Percentiles rank a stretch among this genome's conserved stretches.
Evolutionary conservation across 768 basidiomycete species (phyloP).

Genomic region (Tylopilus sp.): DNA sequence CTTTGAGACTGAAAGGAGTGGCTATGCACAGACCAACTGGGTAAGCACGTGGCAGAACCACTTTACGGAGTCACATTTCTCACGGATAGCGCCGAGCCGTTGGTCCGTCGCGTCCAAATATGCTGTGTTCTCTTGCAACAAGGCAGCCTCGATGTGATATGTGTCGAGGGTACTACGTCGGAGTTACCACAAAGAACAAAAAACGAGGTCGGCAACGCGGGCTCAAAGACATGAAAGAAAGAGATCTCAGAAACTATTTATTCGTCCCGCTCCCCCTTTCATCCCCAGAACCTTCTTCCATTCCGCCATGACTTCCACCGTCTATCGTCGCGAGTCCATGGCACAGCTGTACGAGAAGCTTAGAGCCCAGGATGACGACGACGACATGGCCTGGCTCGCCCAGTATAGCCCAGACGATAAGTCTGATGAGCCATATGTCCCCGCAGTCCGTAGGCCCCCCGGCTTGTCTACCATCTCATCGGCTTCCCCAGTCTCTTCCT

Average conservation of each 20-base stretch:
- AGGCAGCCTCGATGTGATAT: conserved; percentile 37
- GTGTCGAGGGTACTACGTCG: conserved; percentile 34
- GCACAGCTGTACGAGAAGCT: conserved; percentile 35
- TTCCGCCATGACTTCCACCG: conserved; percentile 27
- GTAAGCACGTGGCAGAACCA: conserved; percentile 25
- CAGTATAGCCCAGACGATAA: conserved; percentile 35
- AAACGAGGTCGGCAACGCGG: conserved; percentile 40
- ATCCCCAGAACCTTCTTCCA: conserved; percentile 13
- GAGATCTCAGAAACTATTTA: conserved; percentile 32
- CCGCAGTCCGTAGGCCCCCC: conserved; percentile 17
- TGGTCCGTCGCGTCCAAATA: conserved; percentile 16
- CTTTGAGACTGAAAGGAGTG: conserved; percentile 7
- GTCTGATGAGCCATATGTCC: conserved; percentile 23
- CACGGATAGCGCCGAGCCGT: conserved; percentile 21
- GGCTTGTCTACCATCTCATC: conserved; percentile 29
- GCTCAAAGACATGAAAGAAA: conserved; percentile 39
- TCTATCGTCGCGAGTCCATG: conserved; percentile 37
- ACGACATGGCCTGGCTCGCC: conserved; percentile 34
- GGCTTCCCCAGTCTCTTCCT: conserved; percentile 23
- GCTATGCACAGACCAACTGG: conserved; percentile 13
- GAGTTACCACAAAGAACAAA: conserved; percentile 40
- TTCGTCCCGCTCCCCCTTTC: conserved; percentile 14
- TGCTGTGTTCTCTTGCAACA: conserved; percentile 24
- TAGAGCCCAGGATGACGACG: conserved; percentile 33
- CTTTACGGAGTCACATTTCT: conserved; percentile 29